Conservation (phyloP, 345 rosid genomes). For the Turnera subulata region DNA sequence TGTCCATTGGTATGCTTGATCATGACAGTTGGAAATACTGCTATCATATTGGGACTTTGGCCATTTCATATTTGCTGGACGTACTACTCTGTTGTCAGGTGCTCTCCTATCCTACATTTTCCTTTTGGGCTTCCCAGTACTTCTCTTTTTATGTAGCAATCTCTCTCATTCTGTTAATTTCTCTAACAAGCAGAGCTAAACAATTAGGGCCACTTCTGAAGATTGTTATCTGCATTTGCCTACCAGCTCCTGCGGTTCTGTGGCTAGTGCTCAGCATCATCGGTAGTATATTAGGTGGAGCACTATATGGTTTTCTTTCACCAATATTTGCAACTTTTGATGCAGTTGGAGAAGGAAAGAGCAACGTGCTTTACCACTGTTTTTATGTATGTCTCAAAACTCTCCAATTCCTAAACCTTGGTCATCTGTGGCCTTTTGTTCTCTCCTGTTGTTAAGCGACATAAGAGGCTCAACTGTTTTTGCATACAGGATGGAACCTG, state of each 20-base stretch:
- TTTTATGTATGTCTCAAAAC: conserved; percentile 53
- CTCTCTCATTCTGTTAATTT: conserved; percentile 21
- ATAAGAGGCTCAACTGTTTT: background rate
- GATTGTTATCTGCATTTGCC: conserved; percentile 57
- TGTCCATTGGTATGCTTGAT: conserved; percentile 69
- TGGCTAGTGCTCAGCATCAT: conserved; percentile 58
- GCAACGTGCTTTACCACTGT: conserved; percentile 54
- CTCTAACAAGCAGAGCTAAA: conserved; percentile 55
- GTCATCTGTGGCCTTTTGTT: background rate
- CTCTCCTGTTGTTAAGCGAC: conserved; percentile 5
- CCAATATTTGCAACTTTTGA: conserved; percentile 91
- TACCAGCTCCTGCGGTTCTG: conserved; percentile 48
- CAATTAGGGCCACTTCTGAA: conserved; percentile 73
- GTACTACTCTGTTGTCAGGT: conserved; percentile 67
- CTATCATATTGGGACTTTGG: conserved; percentile 63
- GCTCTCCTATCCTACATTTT: conserved; percentile 17
- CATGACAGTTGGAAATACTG: conserved; percentile 65
- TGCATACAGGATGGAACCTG: conserved; percentile 76
- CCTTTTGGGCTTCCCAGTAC: conserved; percentile 1
- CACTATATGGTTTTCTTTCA: conserved; percentile 66
- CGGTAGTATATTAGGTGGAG: conserved; percentile 69
- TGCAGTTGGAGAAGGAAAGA: conserved; percentile 91
- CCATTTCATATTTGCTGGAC: conserved; percentile 65
- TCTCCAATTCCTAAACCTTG: background rate
- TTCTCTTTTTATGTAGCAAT: conserved; percentile 8